Evolutionary conservation across 768 basidiomycete genomes (phyloP).

Genomic region (Mycena olivaceomarginata): DNA sequence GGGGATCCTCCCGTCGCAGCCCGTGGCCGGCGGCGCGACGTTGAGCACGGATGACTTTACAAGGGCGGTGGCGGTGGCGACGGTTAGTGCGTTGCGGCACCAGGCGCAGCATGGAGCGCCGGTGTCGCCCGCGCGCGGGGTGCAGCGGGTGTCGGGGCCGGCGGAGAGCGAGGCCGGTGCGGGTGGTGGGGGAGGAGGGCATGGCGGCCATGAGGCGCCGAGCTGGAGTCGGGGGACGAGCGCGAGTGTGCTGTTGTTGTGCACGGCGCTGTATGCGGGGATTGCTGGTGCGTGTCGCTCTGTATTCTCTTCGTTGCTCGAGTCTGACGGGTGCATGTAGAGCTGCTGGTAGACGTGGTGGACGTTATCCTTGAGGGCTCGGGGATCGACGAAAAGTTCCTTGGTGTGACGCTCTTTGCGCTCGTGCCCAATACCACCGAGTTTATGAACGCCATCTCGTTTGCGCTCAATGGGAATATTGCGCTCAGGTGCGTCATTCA

Average conservation of each 20-base stretch:
- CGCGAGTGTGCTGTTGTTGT: slow-evolving; percentile 91
- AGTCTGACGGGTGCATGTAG: slow-evolving; percentile 62
- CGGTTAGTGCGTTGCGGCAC: slow-evolving; percentile 92
- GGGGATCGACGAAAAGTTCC: slow-evolving; percentile 97
- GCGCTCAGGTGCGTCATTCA: slow-evolving; percentile 84
- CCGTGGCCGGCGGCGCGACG: slow-evolving; percentile 76
- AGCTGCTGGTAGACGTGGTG: slow-evolving; percentile 95
- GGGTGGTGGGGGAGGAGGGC: slow-evolving; percentile 57
- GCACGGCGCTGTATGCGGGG: slow-evolving; percentile 94
- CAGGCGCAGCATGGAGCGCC: slow-evolving; percentile 71
- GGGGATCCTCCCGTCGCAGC: slow-evolving; percentile 56
- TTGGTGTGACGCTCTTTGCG: slow-evolving; percentile 97
- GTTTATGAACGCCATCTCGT: slow-evolving; percentile 99
- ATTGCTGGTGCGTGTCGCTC: slow-evolving; percentile 87
- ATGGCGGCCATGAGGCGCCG: slow-evolving; percentile 95
- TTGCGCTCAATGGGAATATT: slow-evolving; percentile 97
- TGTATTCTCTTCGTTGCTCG: neutral
- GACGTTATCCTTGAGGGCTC: slow-evolving; percentile 94
- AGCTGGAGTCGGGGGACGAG: slow-evolving; percentile 96
- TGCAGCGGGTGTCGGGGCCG: slow-evolving; percentile 59
- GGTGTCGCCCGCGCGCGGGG: slow-evolving; percentile 65
- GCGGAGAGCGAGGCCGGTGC: slow-evolving; percentile 59
- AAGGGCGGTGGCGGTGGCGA: slow-evolving; percentile 94
- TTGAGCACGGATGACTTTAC: slow-evolving; percentile 94
- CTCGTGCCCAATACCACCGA: slow-evolving; percentile 99